Base-by-base conservation (phyloP, 352 stramenopile species). In the Phytophthora ohioensis region DNA sequence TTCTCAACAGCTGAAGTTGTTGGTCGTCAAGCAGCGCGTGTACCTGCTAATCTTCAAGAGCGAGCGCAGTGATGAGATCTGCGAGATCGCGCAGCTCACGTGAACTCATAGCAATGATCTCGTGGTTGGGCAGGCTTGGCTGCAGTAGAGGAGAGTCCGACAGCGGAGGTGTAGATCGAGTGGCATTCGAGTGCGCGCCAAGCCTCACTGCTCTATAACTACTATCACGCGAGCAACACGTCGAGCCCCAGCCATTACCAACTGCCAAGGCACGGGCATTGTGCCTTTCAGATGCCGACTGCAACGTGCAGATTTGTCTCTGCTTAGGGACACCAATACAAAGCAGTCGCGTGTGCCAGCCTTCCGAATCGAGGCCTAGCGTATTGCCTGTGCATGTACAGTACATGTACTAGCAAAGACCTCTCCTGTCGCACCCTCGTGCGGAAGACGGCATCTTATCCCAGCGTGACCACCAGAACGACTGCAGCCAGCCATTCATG, bases 141-240 rank as follows among this genome's bases (percentile, higher is more conserved):
- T 68, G 57, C 65, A 39, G 65, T 74, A 74, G 67, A 74, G 67
- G 67, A 67, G 67, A 64, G 53, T 42, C 30, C 15, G 32, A 27
- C 3, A 48, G 17, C 34, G 9, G 34, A 52, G 27, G 13, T 39
- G 31, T n/a, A 34, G 30, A 15, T 2, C 45, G 41, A 41, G 41
- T 45, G 31, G 31, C 30, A 48, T 30, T 15, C 54, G 52, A 21
- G 17, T 47, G 47, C 32, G 36, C 3, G 31, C 2, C 31, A 55
- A 55, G 34, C 38, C 17, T 21, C 9, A 13, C 36, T 57, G 35
- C 56, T 66, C 56, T 71, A 59, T 71, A 65, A 39, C 36, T 54
- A 62, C 27, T 52, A 46, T 62, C 60, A 68, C 51, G 32, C 35
- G 60, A 68, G 34, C 60, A 62, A 42, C 34, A 51, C 54, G 35